Evolutionary conservation across 768 basidiomycete species (phyloP), one percentile per base, ranked within the genome.

Genomic region (Boletus huronensis): DNA sequence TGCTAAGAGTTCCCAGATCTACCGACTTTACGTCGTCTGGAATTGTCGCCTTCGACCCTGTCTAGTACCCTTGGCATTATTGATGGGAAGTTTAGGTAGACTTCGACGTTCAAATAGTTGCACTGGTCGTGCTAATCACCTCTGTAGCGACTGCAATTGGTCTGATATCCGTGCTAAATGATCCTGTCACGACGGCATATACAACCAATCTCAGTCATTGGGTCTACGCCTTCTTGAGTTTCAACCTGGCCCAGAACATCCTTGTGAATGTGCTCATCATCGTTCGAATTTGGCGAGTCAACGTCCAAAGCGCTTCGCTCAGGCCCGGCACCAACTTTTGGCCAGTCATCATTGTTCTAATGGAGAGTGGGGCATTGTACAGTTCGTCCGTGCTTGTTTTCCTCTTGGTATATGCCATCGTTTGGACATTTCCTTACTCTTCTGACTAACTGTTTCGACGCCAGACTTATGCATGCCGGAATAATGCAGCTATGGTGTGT

Each of bases 311-410:
- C 36, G 14, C 38, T 47, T 19, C 31, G 7, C 2, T n/a, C 25
- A 8, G 16, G 10, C 5, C 25, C 5, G 32, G 35, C 16, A 17
- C 35, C 10, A 28, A 3, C 16, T 31, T 56, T 47, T 46, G 50
- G 50, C 44, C 55, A 3, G 19, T 47, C 39, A 47, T 52, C 19
- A 1, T 52, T n/a, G 50, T 52, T 21, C 32, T 56, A 5, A 28
- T 56, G 55, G 55, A 56, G 25, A 56, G 55, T 35, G 55, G 55
- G 19, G 50, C 55, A 5, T 23, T 56, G 26, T 56, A 56, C n/a
- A 56, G 55, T 31, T 56, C 55, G 9, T 41, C 45, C 11, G 6
- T 56, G 13, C 35, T 52, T 10, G 25, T 47, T 31, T 47, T 52
- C 25, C 55, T 56, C 31, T 16, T 56, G 31, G 55, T 56, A 35